Evolutionary conservation across 192 early-diverging fungal genomes (phyloP), one percentile per base, ranked within the genome.

Genomic region (Backusella liffmaniae): DNA sequence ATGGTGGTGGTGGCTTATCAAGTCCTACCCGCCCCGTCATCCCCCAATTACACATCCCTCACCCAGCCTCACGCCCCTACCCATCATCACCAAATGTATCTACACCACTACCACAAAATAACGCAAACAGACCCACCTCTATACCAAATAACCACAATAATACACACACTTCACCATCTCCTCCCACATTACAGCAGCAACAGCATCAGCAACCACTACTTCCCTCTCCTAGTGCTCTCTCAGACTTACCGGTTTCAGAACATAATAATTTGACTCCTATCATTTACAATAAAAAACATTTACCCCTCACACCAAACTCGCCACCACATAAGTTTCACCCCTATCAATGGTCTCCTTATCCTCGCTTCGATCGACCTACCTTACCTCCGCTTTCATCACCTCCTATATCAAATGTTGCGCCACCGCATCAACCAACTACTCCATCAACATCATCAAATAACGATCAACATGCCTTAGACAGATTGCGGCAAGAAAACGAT

Each of bases 11-110:
- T 44, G 70, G 36, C 41, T 39, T 51, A 35, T 62, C 56, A 4
- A 62, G 56, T 12, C 53, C 72, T 35, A 46, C 26, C 10, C 72
- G 56, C 30, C 75, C 39, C 66, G 41, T 65, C 67, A 44, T 70
- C 36, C 67, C 68, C 56, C 67, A 65, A 49, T 42, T 53, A 42
- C 73, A 46, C 77, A 78, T 68, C 67, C 67, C 78, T 49, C 39
- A 66, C 32, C 35, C 37, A 67, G 26, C 66, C 26, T 79, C 75
- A 32, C 49, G 41, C 32, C 75, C 75, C 13, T 69, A 46, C 30
- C 46, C 39, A 70, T 7, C 69, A 26, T 29, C 73, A 42, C 44
- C 74, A 4, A 34, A 56, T 44, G 18, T 65, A 35, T 39, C 74
- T 42, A 39, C 74, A 67, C 42, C 74, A n/a, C 42, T 12, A 67